A percentile compares a stretch with the other conserved stretches of the same genome.
Evolutionary conservation across 257 asterid species (phyloP).

Genomic region (Lavandula angustifolia): DNA sequence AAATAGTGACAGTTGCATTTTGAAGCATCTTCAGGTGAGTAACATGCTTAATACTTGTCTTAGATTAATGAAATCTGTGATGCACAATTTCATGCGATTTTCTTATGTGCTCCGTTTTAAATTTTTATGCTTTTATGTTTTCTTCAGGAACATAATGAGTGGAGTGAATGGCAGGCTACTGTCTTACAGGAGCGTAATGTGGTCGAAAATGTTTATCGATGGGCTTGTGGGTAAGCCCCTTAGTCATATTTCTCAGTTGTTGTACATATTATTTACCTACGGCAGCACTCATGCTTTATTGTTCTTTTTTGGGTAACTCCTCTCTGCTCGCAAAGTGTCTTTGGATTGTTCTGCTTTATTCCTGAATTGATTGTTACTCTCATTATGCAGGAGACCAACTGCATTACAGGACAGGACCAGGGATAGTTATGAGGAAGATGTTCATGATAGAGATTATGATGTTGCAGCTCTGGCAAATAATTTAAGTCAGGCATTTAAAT

Average conservation of each 20-base stretch:
- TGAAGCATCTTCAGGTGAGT: slow-evolving; percentile 64
- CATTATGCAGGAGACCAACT: slow-evolving; percentile 81
- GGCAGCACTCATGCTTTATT: not conserved
- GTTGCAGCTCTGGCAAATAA: slow-evolving; percentile 89
- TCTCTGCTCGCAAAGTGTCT: too few relatives aligned
- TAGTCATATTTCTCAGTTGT: not conserved
- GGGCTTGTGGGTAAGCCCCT: slow-evolving; percentile 87
- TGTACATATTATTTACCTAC: not conserved
- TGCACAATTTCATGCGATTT: slow-evolving; percentile 8
- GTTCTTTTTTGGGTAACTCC: too few relatives aligned
- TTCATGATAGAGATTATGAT: slow-evolving; percentile 88
- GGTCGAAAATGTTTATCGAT: slow-evolving; percentile 77
- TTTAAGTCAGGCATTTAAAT: slow-evolving; percentile 89
- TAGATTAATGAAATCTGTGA: not conserved
- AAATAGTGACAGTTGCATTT: slow-evolving; percentile 47
- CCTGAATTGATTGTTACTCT: slow-evolving; percentile 18
- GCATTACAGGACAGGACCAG: slow-evolving; percentile 81
- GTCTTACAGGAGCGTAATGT: slow-evolving; percentile 76
- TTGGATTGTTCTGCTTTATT: too few relatives aligned
- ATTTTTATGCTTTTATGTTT: slow-evolving; percentile 23
- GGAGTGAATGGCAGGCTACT: slow-evolving; percentile 78
- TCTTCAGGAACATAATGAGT: slow-evolving; percentile 68
- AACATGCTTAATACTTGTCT: not conserved
- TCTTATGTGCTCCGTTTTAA: not conserved
- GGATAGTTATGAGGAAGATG: slow-evolving; percentile 94